Evolutionary conservation across 345 rosid species (phyloP).

Genomic region (Melastoma malabathricum): DNA sequence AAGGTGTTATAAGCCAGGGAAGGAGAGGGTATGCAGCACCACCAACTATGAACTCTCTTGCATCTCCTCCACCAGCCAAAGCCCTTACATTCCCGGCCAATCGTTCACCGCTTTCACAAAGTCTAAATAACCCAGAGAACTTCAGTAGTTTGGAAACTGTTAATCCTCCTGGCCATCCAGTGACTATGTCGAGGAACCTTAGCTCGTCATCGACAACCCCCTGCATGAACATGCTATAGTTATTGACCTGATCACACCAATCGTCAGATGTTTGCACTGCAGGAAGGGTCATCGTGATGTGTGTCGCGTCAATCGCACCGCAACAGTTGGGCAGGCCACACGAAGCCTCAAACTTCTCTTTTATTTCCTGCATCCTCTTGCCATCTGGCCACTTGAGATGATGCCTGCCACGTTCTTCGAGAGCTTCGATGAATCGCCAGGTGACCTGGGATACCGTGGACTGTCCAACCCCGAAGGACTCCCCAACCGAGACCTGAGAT

Average conservation of each 20-base stretch:
- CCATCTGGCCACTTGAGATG: conserved; percentile 84
- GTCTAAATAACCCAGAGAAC: conserved; percentile 68
- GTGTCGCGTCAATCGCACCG: conserved; percentile 80
- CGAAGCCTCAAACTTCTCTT: conserved; percentile 41
- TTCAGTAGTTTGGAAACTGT: conserved; percentile 44
- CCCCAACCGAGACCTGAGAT: conserved; percentile 91
- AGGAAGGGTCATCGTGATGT: conserved; percentile 81
- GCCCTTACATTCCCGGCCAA: conserved; percentile 43
- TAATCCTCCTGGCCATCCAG: conserved; percentile 96
- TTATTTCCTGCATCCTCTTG: conserved; percentile 46
- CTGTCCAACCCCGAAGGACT: conserved; percentile 86
- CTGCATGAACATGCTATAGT: conserved; percentile 82
- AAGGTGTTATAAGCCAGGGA: conserved; percentile 88
- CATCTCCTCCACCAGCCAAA: conserved; percentile 18
- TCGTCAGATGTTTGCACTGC: conserved; percentile 92
- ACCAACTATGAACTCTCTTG: conserved; percentile 72
- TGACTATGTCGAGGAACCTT: conserved; percentile 88
- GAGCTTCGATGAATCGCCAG: conserved; percentile 95
- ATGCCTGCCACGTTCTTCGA: conserved; percentile 79
- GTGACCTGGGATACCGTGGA: conserved; percentile 97
- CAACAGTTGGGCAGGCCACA: conserved; percentile 86
- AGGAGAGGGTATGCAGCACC: conserved; percentile 71
- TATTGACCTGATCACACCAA: conserved; percentile 86
- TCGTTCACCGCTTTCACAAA: conserved; percentile 47
- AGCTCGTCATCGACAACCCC: conserved; percentile 79